Evolutionary conservation across 2,329 filamentous ascomycete genomes (phyloP).

Genomic region (Fusarium subglutinans): DNA sequence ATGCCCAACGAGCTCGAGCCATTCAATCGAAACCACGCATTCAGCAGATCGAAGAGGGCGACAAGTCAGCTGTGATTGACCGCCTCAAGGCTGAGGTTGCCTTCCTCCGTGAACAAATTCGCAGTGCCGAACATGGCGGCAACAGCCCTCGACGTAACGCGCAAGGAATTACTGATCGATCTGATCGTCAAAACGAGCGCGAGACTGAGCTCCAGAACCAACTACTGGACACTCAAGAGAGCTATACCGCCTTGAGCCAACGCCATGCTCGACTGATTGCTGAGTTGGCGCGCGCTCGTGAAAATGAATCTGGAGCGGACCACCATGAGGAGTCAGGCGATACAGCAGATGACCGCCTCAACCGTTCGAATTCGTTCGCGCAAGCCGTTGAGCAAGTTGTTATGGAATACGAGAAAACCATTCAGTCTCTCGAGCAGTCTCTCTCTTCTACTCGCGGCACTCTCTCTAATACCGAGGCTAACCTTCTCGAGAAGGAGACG

Average conservation of each 20-base stretch:
- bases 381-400: slow-evolving; percentile 96
- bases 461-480: slow-evolving; percentile 85
- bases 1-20: slow-evolving; percentile 92
- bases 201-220: slow-evolving; percentile 94
- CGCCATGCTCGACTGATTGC: slow-evolving; percentile 96
- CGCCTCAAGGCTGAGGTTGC: slow-evolving; percentile 92
- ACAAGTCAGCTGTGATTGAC: slow-evolving; percentile 94
- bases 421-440: slow-evolving; percentile 90
- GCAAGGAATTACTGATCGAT: slow-evolving; percentile 70
- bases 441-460: slow-evolving; percentile 87
- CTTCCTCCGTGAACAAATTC: slow-evolving; percentile 93
- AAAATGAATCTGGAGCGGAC: slow-evolving; percentile 71
- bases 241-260: slow-evolving; percentile 89
- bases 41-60: slow-evolving; percentile 90
- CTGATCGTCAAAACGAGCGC: slow-evolving; percentile 82
- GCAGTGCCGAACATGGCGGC: slow-evolving; percentile 72
- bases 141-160: slow-evolving; percentile 63
- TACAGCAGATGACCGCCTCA: slow-evolving; percentile 84
- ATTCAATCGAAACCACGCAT: slow-evolving; percentile 98
- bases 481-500: slow-evolving; percentile 89
- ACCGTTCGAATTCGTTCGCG: slow-evolving; percentile 94
- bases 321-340: slow-evolving; percentile 72
- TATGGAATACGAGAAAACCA: slow-evolving; percentile 98
- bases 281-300: slow-evolving; percentile 87
- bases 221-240: slow-evolving; percentile 90